Evolutionary conservation across 163 green algal genomes (phyloP).

Genomic region (Botryococcus braunii): DNA sequence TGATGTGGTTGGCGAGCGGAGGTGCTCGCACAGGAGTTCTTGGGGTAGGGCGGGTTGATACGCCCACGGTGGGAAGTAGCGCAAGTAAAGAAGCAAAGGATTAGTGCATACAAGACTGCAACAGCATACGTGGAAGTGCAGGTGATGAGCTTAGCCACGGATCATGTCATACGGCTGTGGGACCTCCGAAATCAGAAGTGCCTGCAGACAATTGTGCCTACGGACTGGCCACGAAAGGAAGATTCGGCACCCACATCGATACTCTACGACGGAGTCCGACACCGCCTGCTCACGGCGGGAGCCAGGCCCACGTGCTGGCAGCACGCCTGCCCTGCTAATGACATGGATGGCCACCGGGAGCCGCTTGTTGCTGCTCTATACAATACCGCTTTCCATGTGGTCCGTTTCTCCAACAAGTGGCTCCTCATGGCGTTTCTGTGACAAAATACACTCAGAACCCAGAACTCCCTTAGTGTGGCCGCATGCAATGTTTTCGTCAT

Average conservation of each 20-base stretch:
- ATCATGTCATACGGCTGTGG: conserved; percentile 43
- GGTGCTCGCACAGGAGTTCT: too few species aligned
- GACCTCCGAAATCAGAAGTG: conserved; percentile 51
- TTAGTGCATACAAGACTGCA: too few species aligned
- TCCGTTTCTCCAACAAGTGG: too few species aligned
- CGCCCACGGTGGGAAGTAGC: too few species aligned
- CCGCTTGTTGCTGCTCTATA: conserved; percentile 43
- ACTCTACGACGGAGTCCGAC: conserved; percentile 43
- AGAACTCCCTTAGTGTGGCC: too few species aligned
- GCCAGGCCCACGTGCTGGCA: conserved; percentile 51
- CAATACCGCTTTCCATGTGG: conserved; percentile 60
- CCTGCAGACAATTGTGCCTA: conserved; percentile 47
- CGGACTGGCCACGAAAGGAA: conserved; percentile 47
- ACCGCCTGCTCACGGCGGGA: conserved; percentile 50
- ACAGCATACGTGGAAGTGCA: too few species aligned
- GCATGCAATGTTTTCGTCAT: too few species aligned
- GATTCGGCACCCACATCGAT: conserved; percentile 44
- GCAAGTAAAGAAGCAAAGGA: too few species aligned
- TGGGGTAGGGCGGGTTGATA: too few species aligned
- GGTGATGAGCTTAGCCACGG: conserved; percentile 16
- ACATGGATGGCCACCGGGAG: conserved; percentile 13
- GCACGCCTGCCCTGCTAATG: conserved; percentile 28
- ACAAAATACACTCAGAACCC: too few species aligned
- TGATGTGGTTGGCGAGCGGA: too few species aligned
- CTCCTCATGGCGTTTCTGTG: too few species aligned